Percentiles rank a stretch among this genome's conserved stretches.
phyloP scores from a whole-genome alignment of 106 monocot species.

The Triglochin maritima region DNA sequence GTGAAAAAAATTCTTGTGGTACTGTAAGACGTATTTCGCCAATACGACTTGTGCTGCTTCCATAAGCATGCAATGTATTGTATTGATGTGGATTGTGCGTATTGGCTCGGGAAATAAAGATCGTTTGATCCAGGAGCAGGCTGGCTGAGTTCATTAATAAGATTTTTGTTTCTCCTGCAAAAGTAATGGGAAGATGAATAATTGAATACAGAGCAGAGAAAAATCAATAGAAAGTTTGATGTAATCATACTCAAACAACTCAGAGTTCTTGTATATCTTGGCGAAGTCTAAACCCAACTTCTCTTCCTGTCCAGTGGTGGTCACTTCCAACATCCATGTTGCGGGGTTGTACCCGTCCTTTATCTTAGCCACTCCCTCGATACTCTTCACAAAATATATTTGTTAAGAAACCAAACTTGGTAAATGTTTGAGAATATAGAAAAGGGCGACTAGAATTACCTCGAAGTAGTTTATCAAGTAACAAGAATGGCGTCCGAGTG shows the following conservation, averaged over 20 bases:
- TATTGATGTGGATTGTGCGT: conserved; percentile 33
- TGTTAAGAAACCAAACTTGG: no score
- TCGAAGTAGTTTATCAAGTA: conserved; percentile 42
- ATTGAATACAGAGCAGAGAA: background rate
- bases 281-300: conserved; percentile 20
- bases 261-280: conserved; percentile 28
- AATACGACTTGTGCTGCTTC: conserved; percentile 73
- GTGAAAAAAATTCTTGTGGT: conserved; percentile 46
- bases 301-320: conserved; percentile 14
- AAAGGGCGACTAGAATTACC: conserved; percentile 12
- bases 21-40: conserved; percentile 70
- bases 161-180: conserved; percentile 50
- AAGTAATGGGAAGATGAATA: background rate
- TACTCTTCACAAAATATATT: conserved; percentile 9
- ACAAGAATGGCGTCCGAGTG: conserved; percentile 30
- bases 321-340: conserved; percentile 52
- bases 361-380: conserved; percentile 31
- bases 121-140: conserved; percentile 43
- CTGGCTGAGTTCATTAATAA: conserved; percentile 41
- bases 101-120: conserved; percentile 46
- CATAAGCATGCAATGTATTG: conserved; percentile 71
- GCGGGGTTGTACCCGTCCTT: conserved; percentile 48
- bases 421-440: no score
- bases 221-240: background rate
- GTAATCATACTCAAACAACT: conserved; percentile 17